Evolutionary conservation across 2,329 filamentous ascomycete species (phyloP).

Genomic region (Zymoseptoria pseudotritici): DNA sequence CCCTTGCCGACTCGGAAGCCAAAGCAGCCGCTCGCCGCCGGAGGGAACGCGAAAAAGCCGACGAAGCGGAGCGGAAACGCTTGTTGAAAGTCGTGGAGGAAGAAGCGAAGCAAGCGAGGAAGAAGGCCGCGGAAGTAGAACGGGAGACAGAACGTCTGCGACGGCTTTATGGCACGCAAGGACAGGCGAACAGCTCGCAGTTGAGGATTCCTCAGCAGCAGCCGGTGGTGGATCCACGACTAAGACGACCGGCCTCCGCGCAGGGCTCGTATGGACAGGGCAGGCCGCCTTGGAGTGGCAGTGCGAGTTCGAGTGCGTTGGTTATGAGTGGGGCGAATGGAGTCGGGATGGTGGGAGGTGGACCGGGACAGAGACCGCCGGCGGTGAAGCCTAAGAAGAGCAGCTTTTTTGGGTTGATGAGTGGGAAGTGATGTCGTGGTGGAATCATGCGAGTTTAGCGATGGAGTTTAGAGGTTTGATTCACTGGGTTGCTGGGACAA

Average conservation of each 20-base stretch:
- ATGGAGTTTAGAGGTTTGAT: background rate
- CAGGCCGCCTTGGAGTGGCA: background rate
- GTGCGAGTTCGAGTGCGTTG: slow-evolving; percentile 22
- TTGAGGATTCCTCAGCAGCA: slow-evolving; percentile 4
- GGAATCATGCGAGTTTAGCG: background rate
- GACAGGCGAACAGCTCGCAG: slow-evolving; percentile 8
- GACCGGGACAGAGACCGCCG: background rate
- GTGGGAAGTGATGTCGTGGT: slow-evolving; percentile 8
- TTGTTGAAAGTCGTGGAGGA: slow-evolving; percentile 47
- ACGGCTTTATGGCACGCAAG: slow-evolving; percentile 52
- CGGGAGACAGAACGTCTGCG: slow-evolving; percentile 70
- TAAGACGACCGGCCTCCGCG: background rate
- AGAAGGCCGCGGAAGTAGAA: slow-evolving; percentile 49
- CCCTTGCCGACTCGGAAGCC: slow-evolving; percentile 37
- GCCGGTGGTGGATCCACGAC: slow-evolving; percentile 8
- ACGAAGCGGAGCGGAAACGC: slow-evolving; percentile 50
- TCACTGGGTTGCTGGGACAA: background rate
- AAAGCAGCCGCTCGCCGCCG: slow-evolving; percentile 43
- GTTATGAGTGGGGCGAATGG: slow-evolving; percentile 29
- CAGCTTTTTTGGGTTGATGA: slow-evolving; percentile 31
- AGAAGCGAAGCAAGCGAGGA: slow-evolving; percentile 52
- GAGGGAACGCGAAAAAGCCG: slow-evolving; percentile 50
- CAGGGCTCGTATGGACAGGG: background rate
- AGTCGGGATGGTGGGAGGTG: background rate
- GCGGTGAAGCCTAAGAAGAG: slow-evolving; percentile 24